phyloP scores from a whole-genome alignment of 371 early-diverging fungal species.

The Mortierella sp. region DNA sequence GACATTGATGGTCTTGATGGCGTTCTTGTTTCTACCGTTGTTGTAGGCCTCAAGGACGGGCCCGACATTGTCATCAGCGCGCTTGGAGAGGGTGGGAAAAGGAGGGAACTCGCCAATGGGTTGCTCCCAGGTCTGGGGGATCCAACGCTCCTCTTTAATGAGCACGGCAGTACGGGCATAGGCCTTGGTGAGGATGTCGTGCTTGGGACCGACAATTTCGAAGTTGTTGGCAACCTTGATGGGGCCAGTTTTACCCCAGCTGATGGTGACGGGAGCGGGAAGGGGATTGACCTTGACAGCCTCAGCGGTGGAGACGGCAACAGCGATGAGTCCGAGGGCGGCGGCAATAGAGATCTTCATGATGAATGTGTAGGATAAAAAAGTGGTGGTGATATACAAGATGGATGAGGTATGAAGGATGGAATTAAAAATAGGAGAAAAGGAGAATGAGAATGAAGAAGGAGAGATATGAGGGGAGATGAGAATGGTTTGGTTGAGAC shows the following conservation, averaged over 20 bases:
- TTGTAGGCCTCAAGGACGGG: neutral
- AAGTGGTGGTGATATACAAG: neutral
- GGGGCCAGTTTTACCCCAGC: constrained; percentile 38
- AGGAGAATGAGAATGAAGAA: neutral
- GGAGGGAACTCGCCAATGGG: constrained; percentile 44
- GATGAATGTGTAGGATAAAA: neutral
- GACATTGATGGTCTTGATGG: constrained; percentile 44
- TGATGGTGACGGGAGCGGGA: constrained; percentile 39
- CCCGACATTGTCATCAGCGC: constrained; percentile 25
- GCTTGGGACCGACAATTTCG: constrained; percentile 36
- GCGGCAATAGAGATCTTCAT: constrained; percentile 51
- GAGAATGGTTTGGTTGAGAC: constrained; percentile 20
- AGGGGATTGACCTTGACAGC: constrained; percentile 56
- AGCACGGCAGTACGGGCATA: constrained; percentile 39
- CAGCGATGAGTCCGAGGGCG: constrained; percentile 43
- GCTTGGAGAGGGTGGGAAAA: constrained; percentile 39
- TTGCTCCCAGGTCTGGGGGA: constrained; percentile 53
- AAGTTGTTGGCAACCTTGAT: constrained; percentile 43
- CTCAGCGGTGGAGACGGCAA: constrained; percentile 31
- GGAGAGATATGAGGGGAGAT: constrained; percentile 4
- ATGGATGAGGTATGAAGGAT: neutral
- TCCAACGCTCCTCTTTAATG: constrained; percentile 52
- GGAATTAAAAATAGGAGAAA: neutral
- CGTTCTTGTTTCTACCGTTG: constrained; percentile 7
- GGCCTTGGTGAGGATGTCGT: constrained; percentile 39